Evolutionary conservation across 2,329 filamentous ascomycete species (phyloP), one percentile per base, ranked within the genome.

Genomic region (Scedosporium dehoogii): DNA sequence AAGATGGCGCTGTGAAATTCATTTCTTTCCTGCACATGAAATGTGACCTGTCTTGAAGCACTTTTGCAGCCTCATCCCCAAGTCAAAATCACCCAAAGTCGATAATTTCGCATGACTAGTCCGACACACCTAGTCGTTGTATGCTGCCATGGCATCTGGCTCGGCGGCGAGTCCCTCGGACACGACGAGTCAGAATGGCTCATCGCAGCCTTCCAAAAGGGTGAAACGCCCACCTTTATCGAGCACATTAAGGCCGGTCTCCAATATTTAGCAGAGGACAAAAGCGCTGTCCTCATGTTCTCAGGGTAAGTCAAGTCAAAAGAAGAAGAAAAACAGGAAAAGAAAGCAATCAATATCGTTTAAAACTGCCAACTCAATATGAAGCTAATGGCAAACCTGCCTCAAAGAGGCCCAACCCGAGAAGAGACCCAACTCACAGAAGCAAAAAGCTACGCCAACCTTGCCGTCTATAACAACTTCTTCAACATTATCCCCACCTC

Each of bases 141-240:
- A 59, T 94, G 91, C 77, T 92, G 91, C 72, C 91, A 96, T 74
- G 89, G 85, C 29, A 90, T 93, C 63, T 96, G 89, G 80, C 74
- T 79, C 14, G 86, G 86, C 27, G 85, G 85, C 0, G 76, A 79
- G 2, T 73, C 74, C 1, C 72, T 73, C 1, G 85, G 85, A 41
- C 65, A 70, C 21, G 75, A 81, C 64, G 85, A 88, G 69, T 65
- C 75, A 5, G 85, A 89, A 70, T 90, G 87, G 86, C 78, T 91
- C 33, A 86, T 96, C 16, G 87, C 90, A 60, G 77, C 81, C 38
- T 96, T 94, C 69, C 92, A 96, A 71, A 78, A 75, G 21, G 87
- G 88, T 63, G 91, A 96, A 73, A 90, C 89, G 2, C 81, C 83
- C 5, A 96, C 91, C 0, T 96, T 93, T 70, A 80, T 89, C n/a